Evolutionary conservation across 176 grass and related monocot species (phyloP).

Genomic region (Pontederia paniculata): DNA sequence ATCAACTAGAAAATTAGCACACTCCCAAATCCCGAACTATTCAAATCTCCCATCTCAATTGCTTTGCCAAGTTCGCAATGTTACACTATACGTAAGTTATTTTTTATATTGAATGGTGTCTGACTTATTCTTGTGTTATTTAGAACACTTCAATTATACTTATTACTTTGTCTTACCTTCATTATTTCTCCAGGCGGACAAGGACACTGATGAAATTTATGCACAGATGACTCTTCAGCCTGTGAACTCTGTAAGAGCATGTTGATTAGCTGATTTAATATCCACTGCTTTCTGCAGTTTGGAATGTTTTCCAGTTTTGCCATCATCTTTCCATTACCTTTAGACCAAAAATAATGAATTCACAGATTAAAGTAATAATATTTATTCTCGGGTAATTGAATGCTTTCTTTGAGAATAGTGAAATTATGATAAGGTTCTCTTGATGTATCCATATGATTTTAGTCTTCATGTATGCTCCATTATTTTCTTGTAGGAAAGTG

Average conservation of each 20-base stretch:
- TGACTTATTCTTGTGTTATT: too few relatives aligned
- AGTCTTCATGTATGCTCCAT: not conserved
- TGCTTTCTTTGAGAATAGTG: too few relatives aligned
- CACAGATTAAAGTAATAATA: too few relatives aligned
- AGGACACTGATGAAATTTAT: slow-evolving; percentile 96
- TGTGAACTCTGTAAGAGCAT: slow-evolving; percentile 58
- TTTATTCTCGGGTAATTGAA: too few relatives aligned
- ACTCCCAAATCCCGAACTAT: slow-evolving; percentile 76
- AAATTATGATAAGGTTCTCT: too few relatives aligned
- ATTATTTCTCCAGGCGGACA: slow-evolving; percentile 56
- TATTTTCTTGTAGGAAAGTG: slow-evolving; percentile 59
- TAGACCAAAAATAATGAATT: too few relatives aligned
- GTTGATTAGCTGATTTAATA: too few relatives aligned
- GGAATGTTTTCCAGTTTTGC: not conserved
- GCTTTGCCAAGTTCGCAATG: slow-evolving; percentile 88
- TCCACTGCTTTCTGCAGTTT: too few relatives aligned
- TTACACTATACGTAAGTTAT: too few relatives aligned
- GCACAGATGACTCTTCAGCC: slow-evolving; percentile 96
- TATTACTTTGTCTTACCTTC: not conserved
- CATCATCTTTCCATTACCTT: not conserved
- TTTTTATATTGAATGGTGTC: too few relatives aligned
- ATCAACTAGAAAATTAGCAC: slow-evolving; percentile 63
- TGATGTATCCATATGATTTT: too few relatives aligned
- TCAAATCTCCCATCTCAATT: slow-evolving; percentile 81
- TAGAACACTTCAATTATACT: not conserved